A percentile compares a stretch with the other conserved stretches of the same genome.
Evolutionary conservation across 108 stramenopile genomes (phyloP).

Genomic region (Aurantiochytrium sp.): DNA sequence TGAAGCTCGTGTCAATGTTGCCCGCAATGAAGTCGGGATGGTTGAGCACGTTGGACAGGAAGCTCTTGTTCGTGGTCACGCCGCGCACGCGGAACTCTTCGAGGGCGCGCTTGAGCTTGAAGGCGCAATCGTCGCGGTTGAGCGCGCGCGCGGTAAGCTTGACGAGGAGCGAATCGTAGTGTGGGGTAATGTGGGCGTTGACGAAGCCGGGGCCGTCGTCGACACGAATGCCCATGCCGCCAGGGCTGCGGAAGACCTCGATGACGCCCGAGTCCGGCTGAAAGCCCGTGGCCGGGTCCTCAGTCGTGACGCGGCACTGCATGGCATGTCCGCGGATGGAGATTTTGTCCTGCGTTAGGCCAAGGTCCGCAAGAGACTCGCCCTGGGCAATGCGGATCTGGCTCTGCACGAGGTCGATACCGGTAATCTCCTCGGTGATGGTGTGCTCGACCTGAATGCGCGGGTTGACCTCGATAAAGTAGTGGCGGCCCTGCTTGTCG

Average conservation of each 20-base stretch:
- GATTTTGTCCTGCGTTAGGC: conserved; percentile 58
- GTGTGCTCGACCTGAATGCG: conserved; percentile 87
- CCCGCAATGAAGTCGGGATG: conserved; percentile 73
- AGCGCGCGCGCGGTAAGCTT: conserved; percentile 82
- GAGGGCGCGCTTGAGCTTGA: conserved; percentile 74
- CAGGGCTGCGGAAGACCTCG: conserved; percentile 79
- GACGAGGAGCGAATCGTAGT: conserved; percentile 85
- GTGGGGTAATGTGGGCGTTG: conserved; percentile 64
- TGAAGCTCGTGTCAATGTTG: conserved; percentile 79
- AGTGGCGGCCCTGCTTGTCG: conserved; percentile 71
- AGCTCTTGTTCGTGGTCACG: conserved; percentile 78
- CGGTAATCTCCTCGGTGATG: conserved; percentile 88
- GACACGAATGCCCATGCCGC: conserved; percentile 86
- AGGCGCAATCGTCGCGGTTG: conserved; percentile 67
- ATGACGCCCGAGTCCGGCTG: conserved; percentile 86
- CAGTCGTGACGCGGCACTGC: conserved; percentile 92
- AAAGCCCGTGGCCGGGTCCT: conserved; percentile 80
- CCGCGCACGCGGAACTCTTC: conserved; percentile 88
- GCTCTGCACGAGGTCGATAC: conserved; percentile 81
- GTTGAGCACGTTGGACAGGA: conserved; percentile 74
- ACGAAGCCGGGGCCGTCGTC: conserved; percentile 76
- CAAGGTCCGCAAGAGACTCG: conserved; percentile 63
- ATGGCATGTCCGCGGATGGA: conserved; percentile 73
- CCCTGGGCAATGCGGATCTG: conserved; percentile 86
- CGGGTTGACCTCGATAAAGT: conserved; percentile 93